Evolutionary conservation across 441 rosid species (phyloP).

Genomic region (Breynia disticha): DNA sequence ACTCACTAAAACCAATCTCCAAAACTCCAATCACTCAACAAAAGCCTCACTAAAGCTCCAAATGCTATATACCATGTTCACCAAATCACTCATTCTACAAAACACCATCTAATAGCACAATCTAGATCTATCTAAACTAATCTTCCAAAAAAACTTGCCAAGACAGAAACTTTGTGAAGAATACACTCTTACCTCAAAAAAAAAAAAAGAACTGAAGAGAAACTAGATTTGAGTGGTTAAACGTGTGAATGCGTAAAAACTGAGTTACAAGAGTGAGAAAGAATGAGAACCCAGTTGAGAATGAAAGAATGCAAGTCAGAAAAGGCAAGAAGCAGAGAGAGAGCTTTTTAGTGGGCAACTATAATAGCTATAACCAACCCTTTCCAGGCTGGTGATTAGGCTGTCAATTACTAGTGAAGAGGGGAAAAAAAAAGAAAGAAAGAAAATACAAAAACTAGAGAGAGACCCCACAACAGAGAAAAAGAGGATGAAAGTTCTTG

Average conservation of each 20-base stretch:
- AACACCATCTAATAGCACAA: not conserved
- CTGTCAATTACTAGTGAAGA: constrained; percentile 29
- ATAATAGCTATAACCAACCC: constrained; percentile 20
- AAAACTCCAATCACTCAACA: not conserved
- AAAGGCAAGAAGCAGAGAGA: constrained; percentile 16
- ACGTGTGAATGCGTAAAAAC: too few species aligned
- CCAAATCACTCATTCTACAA: constrained; percentile 2
- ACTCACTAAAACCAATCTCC: not conserved
- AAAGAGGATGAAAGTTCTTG: constrained; percentile 12
- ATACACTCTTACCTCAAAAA: constrained; percentile 25
- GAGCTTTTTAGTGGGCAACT: constrained; percentile 23
- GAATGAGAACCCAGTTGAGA: constrained; percentile 19
- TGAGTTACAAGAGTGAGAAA: not conserved
- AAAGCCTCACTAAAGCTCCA: constrained; percentile 5
- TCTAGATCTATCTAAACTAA: constrained; percentile 32
- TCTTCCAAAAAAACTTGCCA: constrained; percentile 3
- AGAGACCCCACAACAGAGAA: constrained; percentile 25
- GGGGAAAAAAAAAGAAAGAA: not conserved
- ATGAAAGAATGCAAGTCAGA: constrained; percentile 20
- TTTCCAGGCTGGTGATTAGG: constrained; percentile 69
- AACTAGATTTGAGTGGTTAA: not conserved
- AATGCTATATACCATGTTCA: constrained; percentile 8
- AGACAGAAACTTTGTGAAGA: constrained; percentile 15
- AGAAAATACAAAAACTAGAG: constrained; percentile 9
- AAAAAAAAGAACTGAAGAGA: constrained; percentile 15